phyloP scores from a whole-genome alignment of 345 rosid species.

The Bruguiera sexangula region DNA sequence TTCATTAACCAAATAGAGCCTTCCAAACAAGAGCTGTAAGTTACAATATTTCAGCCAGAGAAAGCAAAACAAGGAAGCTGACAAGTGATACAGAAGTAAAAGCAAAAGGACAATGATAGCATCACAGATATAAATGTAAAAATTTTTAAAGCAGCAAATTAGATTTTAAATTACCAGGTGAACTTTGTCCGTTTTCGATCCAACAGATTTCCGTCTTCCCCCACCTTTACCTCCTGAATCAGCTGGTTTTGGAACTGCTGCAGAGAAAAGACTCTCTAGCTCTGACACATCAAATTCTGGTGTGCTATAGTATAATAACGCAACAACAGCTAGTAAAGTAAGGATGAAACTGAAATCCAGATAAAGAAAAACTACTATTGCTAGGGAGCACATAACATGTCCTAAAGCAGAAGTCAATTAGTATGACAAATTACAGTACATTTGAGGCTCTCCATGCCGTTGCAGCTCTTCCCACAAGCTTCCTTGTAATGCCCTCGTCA shows the following conservation, averaged over 20 bases:
- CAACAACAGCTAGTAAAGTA: background rate
- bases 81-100: background rate
- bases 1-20: too few relatives aligned
- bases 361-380: constrained; percentile 9
- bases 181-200: constrained; percentile 83
- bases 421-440: constrained; percentile 45
- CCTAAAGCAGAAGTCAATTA: constrained; percentile 11
- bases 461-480: constrained; percentile 99
- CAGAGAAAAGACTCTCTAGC: constrained; percentile 87
- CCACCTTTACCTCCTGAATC: constrained; percentile 44
- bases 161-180: constrained; percentile 54
- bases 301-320: constrained; percentile 39
- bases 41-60: background rate
- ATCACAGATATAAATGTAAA: constrained; percentile 2
- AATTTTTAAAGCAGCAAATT: background rate
- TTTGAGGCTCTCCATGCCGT: constrained; percentile 81
- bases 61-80: background rate
- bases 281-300: constrained; percentile 94
- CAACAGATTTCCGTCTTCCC: constrained; percentile 63
- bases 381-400: constrained; percentile 11
- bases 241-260: constrained; percentile 69
- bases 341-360: constrained; percentile 1
- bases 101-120: background rate
- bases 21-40: background rate
- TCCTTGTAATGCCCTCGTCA: constrained; percentile 94